Evolutionary conservation across 2,329 filamentous ascomycete species (phyloP).

Genomic region (Cercospora nicotianae): DNA sequence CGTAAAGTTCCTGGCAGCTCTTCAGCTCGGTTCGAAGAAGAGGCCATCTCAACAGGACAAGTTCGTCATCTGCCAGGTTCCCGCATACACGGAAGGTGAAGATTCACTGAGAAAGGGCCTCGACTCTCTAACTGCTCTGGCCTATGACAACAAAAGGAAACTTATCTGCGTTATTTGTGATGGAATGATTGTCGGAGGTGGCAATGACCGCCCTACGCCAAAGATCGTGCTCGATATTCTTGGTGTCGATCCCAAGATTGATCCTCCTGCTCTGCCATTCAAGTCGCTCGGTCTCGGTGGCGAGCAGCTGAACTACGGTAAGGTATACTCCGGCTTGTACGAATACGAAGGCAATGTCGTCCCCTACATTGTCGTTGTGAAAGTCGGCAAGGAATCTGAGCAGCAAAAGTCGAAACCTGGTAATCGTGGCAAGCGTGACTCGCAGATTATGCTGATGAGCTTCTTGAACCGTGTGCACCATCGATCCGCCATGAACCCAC

Average conservation of each 20-base stretch:
- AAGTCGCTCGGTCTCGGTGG: slow-evolving; percentile 85
- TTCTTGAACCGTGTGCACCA: slow-evolving; percentile 98
- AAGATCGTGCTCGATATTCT: slow-evolving; percentile 98
- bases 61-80: slow-evolving; percentile 97
- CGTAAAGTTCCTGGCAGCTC: slow-evolving; percentile 86
- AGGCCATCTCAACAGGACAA: slow-evolving; percentile 91
- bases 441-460: slow-evolving; percentile 91
- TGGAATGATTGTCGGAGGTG: slow-evolving; percentile 92
- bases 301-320: slow-evolving; percentile 96
- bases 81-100: slow-evolving; percentile 96
- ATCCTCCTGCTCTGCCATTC: slow-evolving; percentile 91
- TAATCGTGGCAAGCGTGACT: slow-evolving; percentile 98
- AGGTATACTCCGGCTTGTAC: slow-evolving; percentile 96
- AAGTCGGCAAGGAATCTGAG: slow-evolving; percentile 96
- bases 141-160: slow-evolving; percentile 98
- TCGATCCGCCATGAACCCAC: slow-evolving; percentile 87
- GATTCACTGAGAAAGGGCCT: slow-evolving; percentile 90
- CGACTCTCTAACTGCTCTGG: slow-evolving; percentile 88
- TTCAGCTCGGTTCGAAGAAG: slow-evolving; percentile 90
- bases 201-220: slow-evolving; percentile 93
- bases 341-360: slow-evolving; percentile 98
- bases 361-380: slow-evolving; percentile 92
- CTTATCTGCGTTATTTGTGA: slow-evolving; percentile 96
- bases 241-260: slow-evolving; percentile 93
- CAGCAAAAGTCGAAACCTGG: slow-evolving; percentile 88